These are phyloP conservation scores for Bocquillonia castaneifolia DNA, from an alignment of 441 rosid genomes.

Conservation along the genomic window DNA sequence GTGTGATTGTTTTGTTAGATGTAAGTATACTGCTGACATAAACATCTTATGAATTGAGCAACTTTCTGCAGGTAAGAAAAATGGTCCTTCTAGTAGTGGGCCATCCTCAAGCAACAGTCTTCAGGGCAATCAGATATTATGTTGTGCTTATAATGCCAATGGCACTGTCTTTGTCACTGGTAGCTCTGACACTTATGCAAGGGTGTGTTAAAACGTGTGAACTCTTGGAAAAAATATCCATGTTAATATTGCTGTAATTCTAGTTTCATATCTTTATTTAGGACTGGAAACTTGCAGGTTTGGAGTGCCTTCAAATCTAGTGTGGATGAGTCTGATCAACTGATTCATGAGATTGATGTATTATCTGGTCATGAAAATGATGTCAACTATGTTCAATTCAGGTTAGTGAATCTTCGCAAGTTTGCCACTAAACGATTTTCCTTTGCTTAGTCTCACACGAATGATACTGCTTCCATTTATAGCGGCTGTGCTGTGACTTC, in stretches of 20 bases:
- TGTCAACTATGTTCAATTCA: slow-evolving; percentile 96
- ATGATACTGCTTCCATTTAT: slow-evolving; percentile 32
- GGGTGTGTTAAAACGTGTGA: slow-evolving; percentile 53
- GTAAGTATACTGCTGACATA: slow-evolving; percentile 8
- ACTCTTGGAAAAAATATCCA: slow-evolving; percentile 24
- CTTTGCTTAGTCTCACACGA: not conserved
- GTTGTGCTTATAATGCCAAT: slow-evolving; percentile 91
- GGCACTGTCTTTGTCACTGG: slow-evolving; percentile 98
- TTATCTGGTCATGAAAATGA: slow-evolving; percentile 97
- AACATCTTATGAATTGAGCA: slow-evolving; percentile 35
- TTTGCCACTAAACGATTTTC: slow-evolving; percentile 16
- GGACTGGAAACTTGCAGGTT: slow-evolving; percentile 48
- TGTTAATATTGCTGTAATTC: slow-evolving; percentile 24
- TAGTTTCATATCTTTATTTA: slow-evolving; percentile 21
- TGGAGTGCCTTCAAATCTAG: slow-evolving; percentile 75
- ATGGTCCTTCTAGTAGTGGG: slow-evolving; percentile 46
- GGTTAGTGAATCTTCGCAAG: slow-evolving; percentile 44
- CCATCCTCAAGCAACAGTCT: slow-evolving; percentile 55
- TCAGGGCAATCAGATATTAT: slow-evolving; percentile 74
- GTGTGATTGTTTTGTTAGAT: slow-evolving; percentile 16
- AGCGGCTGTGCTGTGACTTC: slow-evolving; percentile 95
- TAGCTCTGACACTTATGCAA: slow-evolving; percentile 90
- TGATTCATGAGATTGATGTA: slow-evolving; percentile 83
- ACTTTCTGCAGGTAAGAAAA: slow-evolving; percentile 55
- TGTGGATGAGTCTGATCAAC: slow-evolving; percentile 56